A percentile compares a stretch with the other conserved stretches of the same genome.
phyloP scores from a whole-genome alignment of 805 yeast genomes.

The Metschnikowia colocasiae region DNA sequence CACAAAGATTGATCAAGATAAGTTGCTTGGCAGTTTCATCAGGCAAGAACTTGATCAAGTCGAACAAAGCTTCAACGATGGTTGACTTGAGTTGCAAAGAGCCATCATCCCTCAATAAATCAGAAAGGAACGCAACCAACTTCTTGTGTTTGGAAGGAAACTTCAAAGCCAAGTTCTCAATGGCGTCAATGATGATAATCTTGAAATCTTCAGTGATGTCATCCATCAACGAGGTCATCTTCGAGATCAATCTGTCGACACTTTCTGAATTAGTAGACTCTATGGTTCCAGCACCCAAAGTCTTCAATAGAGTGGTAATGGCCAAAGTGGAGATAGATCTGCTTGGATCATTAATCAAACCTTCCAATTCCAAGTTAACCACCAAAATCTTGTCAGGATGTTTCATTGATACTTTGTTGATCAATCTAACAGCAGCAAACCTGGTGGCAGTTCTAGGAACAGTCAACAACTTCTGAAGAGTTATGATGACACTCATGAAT shows the following conservation, averaged over 20 bases:
- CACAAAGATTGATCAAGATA: conserved; percentile 87
- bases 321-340: conserved; percentile 95
- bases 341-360: conserved; percentile 80
- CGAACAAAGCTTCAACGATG: conserved; percentile 89
- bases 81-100: conserved; percentile 79
- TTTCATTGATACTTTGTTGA: conserved; percentile 78
- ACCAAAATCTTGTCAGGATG: conserved; percentile 75
- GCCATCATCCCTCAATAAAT: conserved; percentile 86
- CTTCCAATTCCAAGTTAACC: conserved; percentile 83
- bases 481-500: conserved; percentile 64
- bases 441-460: conserved; percentile 88
- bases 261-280: conserved; percentile 45
- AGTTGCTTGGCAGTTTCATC: conserved; percentile 63
- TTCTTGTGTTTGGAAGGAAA: conserved; percentile 88
- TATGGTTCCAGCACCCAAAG: conserved; percentile 70
- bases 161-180: conserved; percentile 84
- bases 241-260: conserved; percentile 84
- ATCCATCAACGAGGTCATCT: conserved; percentile 82
- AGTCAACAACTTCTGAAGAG: conserved; percentile 71
- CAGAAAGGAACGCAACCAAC: conserved; percentile 77
- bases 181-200: conserved; percentile 90
- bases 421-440: conserved; percentile 88
- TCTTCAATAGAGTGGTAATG: conserved; percentile 90
- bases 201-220: conserved; percentile 96
- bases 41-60: conserved; percentile 83